Percentiles rank a stretch among this genome's conserved stretches.
Evolutionary conservation across 1,284 basidiomycete genomes (phyloP).

Genomic region (Boletus albobrunnescens): DNA sequence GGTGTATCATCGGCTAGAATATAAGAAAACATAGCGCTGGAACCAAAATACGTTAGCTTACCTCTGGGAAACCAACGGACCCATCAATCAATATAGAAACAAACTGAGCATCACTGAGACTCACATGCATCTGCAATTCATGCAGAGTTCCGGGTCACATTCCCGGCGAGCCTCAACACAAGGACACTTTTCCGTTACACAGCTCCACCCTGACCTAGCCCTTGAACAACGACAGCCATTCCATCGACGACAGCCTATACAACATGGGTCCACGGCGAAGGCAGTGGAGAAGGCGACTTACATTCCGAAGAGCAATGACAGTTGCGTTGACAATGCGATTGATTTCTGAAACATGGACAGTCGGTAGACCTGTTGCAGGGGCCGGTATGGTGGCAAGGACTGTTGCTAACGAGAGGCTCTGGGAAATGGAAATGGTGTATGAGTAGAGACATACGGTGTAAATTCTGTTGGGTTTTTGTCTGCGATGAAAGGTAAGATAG

Average conservation of each 20-base stretch:
- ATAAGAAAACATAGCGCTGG: neutral
- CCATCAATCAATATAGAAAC: neutral
- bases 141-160: conserved; percentile 40
- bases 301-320: conserved; percentile 39
- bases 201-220: conserved; percentile 18
- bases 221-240: conserved; percentile 40
- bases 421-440: neutral
- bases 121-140: conserved; percentile 27
- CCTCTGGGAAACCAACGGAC: conserved; percentile 17
- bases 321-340: conserved; percentile 38
- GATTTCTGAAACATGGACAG: conserved; percentile 37
- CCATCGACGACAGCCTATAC: conserved; percentile 36
- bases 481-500: conserved; percentile 9
- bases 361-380: conserved; percentile 31
- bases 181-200: conserved; percentile 33
- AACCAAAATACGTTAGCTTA: conserved; percentile 14
- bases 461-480: conserved; percentile 34
- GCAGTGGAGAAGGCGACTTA: conserved; percentile 18
- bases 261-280: neutral
- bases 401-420: conserved; percentile 24
- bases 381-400: conserved; percentile 41
- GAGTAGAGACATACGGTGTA: conserved; percentile 35
- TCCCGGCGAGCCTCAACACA: conserved; percentile 37
- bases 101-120: conserved; percentile 4
- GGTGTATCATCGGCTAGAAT: conserved; percentile 19